A percentile compares a stretch with the other conserved stretches of the same genome.
Evolutionary conservation across 768 basidiomycete species (phyloP).

Genomic region (Amanita molliuscula): DNA sequence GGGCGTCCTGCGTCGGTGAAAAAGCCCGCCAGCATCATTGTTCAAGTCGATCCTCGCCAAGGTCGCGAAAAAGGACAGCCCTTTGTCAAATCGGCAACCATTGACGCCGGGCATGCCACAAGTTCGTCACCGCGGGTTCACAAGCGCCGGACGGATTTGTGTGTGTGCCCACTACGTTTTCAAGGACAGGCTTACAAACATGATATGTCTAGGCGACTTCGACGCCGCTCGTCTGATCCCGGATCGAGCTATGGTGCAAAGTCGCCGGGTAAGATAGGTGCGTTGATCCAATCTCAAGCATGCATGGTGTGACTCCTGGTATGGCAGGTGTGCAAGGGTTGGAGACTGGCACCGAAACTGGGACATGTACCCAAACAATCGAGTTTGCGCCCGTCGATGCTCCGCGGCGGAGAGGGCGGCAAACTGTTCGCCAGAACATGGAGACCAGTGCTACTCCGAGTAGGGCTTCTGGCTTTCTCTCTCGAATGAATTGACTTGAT

Average conservation of each 20-base stretch:
- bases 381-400: constrained; percentile 37
- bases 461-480: constrained; percentile 10
- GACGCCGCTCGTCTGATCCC: constrained; percentile 2
- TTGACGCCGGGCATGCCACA: constrained; percentile 1
- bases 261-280: neutral
- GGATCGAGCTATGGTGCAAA: neutral
- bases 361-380: constrained; percentile 31
- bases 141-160: neutral
- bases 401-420: constrained; percentile 15
- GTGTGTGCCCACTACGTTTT: neutral
- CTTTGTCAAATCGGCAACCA: neutral
- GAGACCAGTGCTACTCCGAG: neutral
- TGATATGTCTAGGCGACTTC: neutral
- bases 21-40: neutral
- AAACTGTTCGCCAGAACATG: neutral
- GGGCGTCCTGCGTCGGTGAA: constrained; percentile 12
- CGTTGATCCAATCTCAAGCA: neutral
- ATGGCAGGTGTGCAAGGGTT: neutral
- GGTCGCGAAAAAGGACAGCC: constrained; percentile 7
- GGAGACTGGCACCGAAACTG: neutral
- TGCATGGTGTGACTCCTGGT: neutral
- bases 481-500: constrained; percentile 9
- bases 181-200: neutral
- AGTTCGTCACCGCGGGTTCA: neutral
- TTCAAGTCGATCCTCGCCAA: constrained; percentile 10